Evolutionary conservation across 176 grass and related monocot genomes (phyloP), one percentile per base, ranked within the genome.

Genomic region (Elymus sibiricus): DNA sequence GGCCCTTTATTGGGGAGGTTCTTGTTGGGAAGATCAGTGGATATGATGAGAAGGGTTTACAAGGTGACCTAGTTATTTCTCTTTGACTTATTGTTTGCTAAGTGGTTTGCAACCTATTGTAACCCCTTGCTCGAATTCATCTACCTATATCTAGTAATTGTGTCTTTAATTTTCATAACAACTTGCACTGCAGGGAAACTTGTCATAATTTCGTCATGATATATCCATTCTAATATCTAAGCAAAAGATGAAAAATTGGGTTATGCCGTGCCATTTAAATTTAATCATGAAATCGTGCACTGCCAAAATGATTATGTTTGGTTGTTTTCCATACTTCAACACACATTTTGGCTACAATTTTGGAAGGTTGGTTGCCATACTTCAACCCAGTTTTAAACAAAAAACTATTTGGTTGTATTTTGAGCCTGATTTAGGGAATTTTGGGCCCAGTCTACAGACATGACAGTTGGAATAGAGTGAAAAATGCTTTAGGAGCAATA

Each of bases 11-110:
- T 71, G 92, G 96, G n/a, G 96, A 98, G 85, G 67, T 94, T 90
- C 70, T 98, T 55, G 84, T 90, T 74, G 96, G 90, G 79, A 98
- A 89, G 84, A 95, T 98, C 76, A 91, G 84, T 78, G 83, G 83
- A 82, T 95, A 90, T 86, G 91, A 94, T 44, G 93, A 95, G 51
- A 87, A 85, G 72, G 92, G 96, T 59, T 90, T 98, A 83, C 93
- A 87, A 64, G 83, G 93, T 98, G 74, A 53, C 59, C 86, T 51
- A 21, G 5, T 22, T 82, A 83, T 66, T 66, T 82, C 35, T 22
- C 22, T 82, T 70, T 81, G 16, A 74, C 7, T 15, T 80, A 85
- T 90, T 10, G 13, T 47, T 49, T 61, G 60, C 31, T 53, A 58
- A 58, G 22, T 84, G 14, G 14, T 47, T 51, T 62, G 75, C 40